Conservation (phyloP, 768 basidiomycete species). For the Tephrocybe sp. region DNA sequence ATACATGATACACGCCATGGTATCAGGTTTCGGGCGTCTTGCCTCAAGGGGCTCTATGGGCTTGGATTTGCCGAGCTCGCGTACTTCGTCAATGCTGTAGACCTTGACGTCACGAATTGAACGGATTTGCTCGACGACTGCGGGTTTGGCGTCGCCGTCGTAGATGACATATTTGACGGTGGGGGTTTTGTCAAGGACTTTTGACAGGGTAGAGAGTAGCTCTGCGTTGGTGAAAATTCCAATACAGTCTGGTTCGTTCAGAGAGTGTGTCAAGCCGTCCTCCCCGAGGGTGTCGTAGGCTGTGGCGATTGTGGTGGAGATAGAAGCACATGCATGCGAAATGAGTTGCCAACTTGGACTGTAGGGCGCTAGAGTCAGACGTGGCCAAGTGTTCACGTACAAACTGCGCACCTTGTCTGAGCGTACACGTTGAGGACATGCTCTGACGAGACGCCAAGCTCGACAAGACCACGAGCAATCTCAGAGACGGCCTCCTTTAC, state of each 20-base stretch:
- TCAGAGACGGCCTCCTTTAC: conserved; percentile 62
- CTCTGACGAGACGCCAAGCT: conserved; percentile 62
- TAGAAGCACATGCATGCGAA: conserved; percentile 74
- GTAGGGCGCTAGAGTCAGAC: conserved; percentile 11
- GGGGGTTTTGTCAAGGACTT: conserved; percentile 70
- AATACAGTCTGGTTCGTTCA: conserved; percentile 77
- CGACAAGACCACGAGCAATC: conserved; percentile 68
- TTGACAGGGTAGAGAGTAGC: conserved; percentile 73
- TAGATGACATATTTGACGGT: conserved; percentile 80
- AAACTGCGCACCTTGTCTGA: conserved; percentile 62
- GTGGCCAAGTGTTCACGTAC: conserved; percentile 1
- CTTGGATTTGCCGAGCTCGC: conserved; percentile 58
- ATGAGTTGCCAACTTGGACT: conserved; percentile 89
- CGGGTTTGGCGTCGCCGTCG: conserved; percentile 63
- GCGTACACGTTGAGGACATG: conserved; percentile 92
- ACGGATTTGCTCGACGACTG: conserved; percentile 58
- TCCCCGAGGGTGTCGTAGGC: conserved; percentile 96
- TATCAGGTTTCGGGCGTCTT: conserved; percentile 41
- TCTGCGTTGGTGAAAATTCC: conserved; percentile 92
- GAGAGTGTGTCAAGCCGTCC: conserved; percentile 82
- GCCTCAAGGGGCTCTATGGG: conserved; percentile 48
- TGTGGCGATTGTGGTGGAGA: conserved; percentile 83
- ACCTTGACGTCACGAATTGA: conserved; percentile 59
- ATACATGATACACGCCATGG: conserved; percentile 57
- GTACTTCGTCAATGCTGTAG: conserved; percentile 67